Base-by-base conservation (phyloP, 208 protist species). In the Crithidia expoeki region DNA sequence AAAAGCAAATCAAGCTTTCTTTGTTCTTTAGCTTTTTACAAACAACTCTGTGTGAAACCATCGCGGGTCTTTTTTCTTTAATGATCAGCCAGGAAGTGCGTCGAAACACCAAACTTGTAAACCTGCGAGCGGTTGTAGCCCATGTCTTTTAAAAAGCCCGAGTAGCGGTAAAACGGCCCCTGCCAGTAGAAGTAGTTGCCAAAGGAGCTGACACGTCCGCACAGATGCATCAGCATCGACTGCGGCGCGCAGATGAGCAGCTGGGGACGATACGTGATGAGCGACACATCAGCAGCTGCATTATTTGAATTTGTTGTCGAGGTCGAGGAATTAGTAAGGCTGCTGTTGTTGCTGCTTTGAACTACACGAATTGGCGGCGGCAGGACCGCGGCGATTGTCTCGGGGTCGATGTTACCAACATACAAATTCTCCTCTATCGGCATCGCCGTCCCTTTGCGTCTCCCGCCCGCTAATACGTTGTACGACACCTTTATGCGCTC, bases 101-200 rank as follows among this genome's bases (percentile, higher is more conserved):
- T 92, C 25, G 90, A 95, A 19, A 93, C 86, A 17, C 92, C 92
- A 68, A 96, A 96, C 74, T 94, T 96, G 74, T 96, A 96, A 50
- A 93, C 83, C 72, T 96, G 89, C 40, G 66, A 68, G 17, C 85
- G 79, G 19, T 49, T 70, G 72, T 96, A 96, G 32, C 92, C 92
- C 92, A 96, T 92, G 62, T 94, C 89, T 50, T 86, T 85, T 30
- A 96, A 58, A 64, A 96, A 89, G 6, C 92, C 92, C 2, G 66
- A 72, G 75, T 91, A 96, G 32, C 84, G 83, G 65, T 86, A 91
- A 32, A 85, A 85, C 16, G 80, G 79, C 0, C 89, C 89, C 65
- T 94, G 89, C 81, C 81, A 93, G 74, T 96, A 96, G 1, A 75
- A 79, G 49, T 81, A 83, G 63, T 90, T 87, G 30, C 78, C 76